Evolutionary conservation across 106 monocot species (phyloP), one percentile per base, ranked within the genome.

Genomic region (Xerophyta viscosa): DNA sequence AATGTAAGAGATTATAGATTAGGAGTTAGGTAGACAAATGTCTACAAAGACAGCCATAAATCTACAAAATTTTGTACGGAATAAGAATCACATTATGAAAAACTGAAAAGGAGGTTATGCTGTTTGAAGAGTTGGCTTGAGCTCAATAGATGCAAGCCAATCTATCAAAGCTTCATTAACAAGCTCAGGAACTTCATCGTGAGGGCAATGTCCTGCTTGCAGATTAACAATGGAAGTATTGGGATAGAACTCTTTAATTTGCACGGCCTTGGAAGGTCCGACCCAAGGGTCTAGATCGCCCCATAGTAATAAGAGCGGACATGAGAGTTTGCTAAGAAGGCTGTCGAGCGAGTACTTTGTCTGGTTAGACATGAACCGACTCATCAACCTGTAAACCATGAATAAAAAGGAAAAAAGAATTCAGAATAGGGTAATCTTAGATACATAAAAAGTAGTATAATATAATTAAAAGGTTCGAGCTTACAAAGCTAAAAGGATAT

Each of bases 201-300:
- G 96, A 2, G 94, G 96, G 47, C 96, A 98, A 64, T 89, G 89
- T 8, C 96, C 96, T 8, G 96, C 96, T 50, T 86, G 85, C 37
- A 98, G 52, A 59, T 86, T 82, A 31, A 89, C 96, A 13, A 98
- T 28, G 0, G 74, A 46, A 3, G 96, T 82, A 15, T 79, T 85
- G 4, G 82, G 76, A 56, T 96, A 96, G 70, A 89, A 89, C 54
- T 89, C 84, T 53, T 96, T 89, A 39, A 96, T 89, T 46, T 56
- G 56, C 0, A 9, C 25, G 0, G 85, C 89, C 60, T 89, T 96
- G 6, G 72, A 57, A 14, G 96, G 85, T 2, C 96, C 82, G 2
- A 96, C 41, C 96, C 96, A 96, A 14, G 96, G 96, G 70, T 96
- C 89, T 44, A 88, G 63, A 52, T 96, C 89, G 3, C 96, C 96